Conservation (phyloP, 73 alveolate species). For the Uronychia setigera region DNA sequence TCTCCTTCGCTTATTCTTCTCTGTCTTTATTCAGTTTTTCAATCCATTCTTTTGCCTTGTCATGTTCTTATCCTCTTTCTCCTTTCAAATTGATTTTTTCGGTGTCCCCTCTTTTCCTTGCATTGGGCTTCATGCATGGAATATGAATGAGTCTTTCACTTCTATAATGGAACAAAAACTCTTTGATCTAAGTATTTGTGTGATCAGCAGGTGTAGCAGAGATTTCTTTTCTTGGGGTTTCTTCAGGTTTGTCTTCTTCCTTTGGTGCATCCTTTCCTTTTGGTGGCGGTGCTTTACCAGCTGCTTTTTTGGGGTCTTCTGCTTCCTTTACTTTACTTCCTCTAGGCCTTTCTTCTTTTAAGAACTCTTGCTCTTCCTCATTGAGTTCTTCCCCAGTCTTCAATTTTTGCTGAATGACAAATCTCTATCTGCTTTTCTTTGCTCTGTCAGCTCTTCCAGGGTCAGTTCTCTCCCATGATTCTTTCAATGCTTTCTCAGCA, state of each 20-base stretch:
- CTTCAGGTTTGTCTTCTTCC: conserved; percentile 49
- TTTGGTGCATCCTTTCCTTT: conserved; percentile 40
- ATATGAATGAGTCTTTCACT: conserved; percentile 60
- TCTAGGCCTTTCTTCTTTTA: conserved; percentile 86
- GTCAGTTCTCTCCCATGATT: conserved; percentile 96
- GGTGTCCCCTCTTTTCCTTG: conserved; percentile 50
- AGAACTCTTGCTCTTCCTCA: conserved; percentile 80
- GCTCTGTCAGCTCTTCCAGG: conserved; percentile 99
- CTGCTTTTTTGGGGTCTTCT: conserved; percentile 75
- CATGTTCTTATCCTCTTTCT: conserved; percentile 32
- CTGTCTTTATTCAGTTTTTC: conserved; percentile 28
- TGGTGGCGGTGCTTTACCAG: conserved; percentile 70
- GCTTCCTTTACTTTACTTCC: conserved; percentile 77
- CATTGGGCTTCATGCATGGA: conserved; percentile 45
- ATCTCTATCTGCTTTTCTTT: conserved; percentile 87
- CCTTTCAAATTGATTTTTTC: conserved; percentile 32
- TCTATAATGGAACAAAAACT: conserved; percentile 57
- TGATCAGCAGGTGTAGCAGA: conserved; percentile 61
- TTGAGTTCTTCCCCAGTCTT: conserved; percentile 83
- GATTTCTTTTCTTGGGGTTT: conserved; percentile 17
- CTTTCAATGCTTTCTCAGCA: conserved; percentile 90
- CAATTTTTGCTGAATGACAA: conserved; percentile 71
- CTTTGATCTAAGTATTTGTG: conserved; percentile 55
- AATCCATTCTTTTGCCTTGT: conserved; percentile 34
- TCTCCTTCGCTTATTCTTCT: conserved; percentile 30